Base-by-base conservation (phyloP, 2,329 filamentous ascomycete species). In the Dendrostoma leiphaemia region DNA sequence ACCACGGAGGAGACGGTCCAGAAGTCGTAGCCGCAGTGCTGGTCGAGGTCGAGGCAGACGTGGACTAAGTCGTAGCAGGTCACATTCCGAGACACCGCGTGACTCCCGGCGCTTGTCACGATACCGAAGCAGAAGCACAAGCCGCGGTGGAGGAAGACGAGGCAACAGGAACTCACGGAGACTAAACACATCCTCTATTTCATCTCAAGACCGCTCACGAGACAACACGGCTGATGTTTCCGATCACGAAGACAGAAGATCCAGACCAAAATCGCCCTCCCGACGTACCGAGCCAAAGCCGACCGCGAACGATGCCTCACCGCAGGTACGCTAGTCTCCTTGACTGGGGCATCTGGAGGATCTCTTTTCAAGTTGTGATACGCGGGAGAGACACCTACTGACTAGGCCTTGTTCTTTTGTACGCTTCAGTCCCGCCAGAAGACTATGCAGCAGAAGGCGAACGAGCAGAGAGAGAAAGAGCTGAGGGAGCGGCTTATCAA, bases 221-320 rank as follows among this genome's bases (percentile, higher is more conserved):
- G 69, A 75, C 69, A 80, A 72, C 70, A 76, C 75, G 67, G 79
- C 77, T 84, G 81, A 85, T 82, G 70, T 69, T 78, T 76, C 70
- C 65, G 72, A 74, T 69, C 69, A 73, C 71, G 68, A 75, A 70
- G 69, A 71, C 65, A 75, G 56, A 58, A 58, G 51, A 58, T 44
- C 54, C 50, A 53, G 71, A 70, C 63, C 64, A 59, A 65, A 60
- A 67, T 46, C 56, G 31, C 62, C 70, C 60, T 60, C 66, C 57
- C 67, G 62, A 64, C 61, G 65, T 60, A 63, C 64, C 55, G 66
- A 55, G 48, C 38, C 52, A 15, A 48, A 66, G 62, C 49, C 54
- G 41, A 50, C 56, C 49, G 44, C 51, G 32, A 46, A 40, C 35
- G 52, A 58, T 43, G 56, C 57, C 57, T 59, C 52, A 53, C 37